These are phyloP conservation scores for Takashimella koratensis DNA, from an alignment of 1,284 basidiomycete genomes.

Conservation along the genomic window DNA sequence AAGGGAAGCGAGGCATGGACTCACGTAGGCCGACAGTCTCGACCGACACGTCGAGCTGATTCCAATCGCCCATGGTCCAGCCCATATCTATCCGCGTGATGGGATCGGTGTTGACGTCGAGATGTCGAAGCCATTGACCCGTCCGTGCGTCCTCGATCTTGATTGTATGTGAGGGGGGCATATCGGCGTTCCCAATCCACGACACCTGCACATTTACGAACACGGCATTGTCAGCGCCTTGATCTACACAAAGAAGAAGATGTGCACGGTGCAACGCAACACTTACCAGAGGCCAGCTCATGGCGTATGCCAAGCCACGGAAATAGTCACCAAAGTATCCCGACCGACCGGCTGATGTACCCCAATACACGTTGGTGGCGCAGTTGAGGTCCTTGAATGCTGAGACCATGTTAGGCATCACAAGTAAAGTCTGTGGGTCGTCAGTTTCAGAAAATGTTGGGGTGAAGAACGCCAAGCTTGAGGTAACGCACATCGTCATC, in stretches of 20 bases:
- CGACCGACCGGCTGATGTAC: constrained; percentile 45
- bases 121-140: constrained; percentile 46
- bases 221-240: not conserved
- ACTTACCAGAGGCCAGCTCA: constrained; percentile 50
- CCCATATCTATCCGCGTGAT: constrained; percentile 47
- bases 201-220: constrained; percentile 37
- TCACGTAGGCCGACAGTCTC: constrained; percentile 48
- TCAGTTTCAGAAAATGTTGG: not conserved
- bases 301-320: constrained; percentile 50
- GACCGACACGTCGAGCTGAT: constrained; percentile 42
- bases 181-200: constrained; percentile 48
- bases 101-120: constrained; percentile 46
- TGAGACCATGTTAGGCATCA: constrained; percentile 49
- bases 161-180: constrained; percentile 43
- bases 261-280: not conserved
- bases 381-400: constrained; percentile 48
- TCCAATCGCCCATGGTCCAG: constrained; percentile 52
- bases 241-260: not conserved
- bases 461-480: not conserved
- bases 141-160: constrained; percentile 50
- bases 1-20: constrained; percentile 14
- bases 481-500: constrained; percentile 48
- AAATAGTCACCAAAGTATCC: constrained; percentile 48
- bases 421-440: constrained; percentile 43
- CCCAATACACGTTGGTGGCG: constrained; percentile 49